Conservation (phyloP, 805 yeast species). For the Groenewaldozyma tartarivorans region DNA sequence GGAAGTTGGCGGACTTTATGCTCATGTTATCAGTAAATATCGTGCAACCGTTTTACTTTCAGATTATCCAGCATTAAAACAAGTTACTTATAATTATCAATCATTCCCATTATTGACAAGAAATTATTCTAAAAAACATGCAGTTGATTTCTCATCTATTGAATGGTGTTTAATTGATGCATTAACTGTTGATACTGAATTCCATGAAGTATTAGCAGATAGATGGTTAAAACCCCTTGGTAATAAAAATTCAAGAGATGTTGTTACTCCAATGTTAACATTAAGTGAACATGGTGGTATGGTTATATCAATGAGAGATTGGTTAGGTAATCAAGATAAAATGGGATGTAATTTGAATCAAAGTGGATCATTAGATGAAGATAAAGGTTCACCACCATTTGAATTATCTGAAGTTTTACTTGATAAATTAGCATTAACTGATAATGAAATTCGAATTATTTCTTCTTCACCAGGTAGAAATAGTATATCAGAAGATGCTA, state of each 20-base stretch:
- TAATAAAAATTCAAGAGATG: conserved; percentile 60
- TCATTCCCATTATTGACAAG: conserved; percentile 78
- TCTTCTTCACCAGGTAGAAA: conserved; percentile 40
- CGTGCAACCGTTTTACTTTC: conserved; percentile 68
- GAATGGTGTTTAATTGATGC: conserved; percentile 89
- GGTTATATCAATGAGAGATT: conserved; percentile 84
- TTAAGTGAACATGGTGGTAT: conserved; percentile 93
- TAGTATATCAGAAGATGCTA: conserved; percentile 28
- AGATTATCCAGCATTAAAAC: conserved; percentile 80
- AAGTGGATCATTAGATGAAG: conserved; percentile 30
- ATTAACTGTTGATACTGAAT: conserved; percentile 84
- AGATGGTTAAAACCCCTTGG: conserved; percentile 90
- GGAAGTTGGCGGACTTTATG: conserved; percentile 79
- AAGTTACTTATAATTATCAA: conserved; percentile 88
- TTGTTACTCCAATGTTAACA: conserved; percentile 82
- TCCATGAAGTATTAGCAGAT: conserved; percentile 77
- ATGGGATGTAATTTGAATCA: conserved; percentile 35
- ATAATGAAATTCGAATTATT: conserved; percentile 56
- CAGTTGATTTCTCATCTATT: conserved; percentile 69
- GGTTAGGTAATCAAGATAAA: conserved; percentile 65
- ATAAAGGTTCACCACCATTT: conserved; percentile 28
- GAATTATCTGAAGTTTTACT: conserved; percentile 58
- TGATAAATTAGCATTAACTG: conserved; percentile 62
- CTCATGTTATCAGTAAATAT: conserved; percentile 62
- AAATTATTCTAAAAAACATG: conserved; percentile 62